Evolutionary conservation across 495 filamentous ascomycete genomes (phyloP).

Genomic region (Penicillium canariense): DNA sequence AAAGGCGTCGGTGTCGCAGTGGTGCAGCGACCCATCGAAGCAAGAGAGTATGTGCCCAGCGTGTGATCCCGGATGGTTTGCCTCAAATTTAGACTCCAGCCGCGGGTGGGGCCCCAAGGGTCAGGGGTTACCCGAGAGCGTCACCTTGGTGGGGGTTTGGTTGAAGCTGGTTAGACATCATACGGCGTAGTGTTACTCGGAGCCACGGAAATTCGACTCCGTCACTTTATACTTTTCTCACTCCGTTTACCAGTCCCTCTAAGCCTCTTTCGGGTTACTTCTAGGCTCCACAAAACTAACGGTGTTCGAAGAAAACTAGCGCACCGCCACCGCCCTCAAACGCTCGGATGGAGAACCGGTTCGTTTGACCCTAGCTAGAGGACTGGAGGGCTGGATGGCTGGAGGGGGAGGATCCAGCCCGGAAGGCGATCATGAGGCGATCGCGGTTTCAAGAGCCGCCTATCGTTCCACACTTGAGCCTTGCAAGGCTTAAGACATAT

Average conservation of each 20-base stretch:
- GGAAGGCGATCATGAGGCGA: slow-evolving; percentile 17
- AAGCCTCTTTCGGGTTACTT: slow-evolving; percentile 13
- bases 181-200: slow-evolving; percentile 14
- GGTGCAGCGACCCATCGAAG: slow-evolving; percentile 4
- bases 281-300: slow-evolving; percentile 18
- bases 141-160: slow-evolving; percentile 3
- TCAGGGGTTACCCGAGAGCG: slow-evolving; percentile 3
- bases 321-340: not conserved
- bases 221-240: not conserved
- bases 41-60: not conserved
- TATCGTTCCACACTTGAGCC: not conserved
- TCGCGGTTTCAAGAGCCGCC: slow-evolving; percentile 21
- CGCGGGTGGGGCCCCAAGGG: slow-evolving; percentile 1
- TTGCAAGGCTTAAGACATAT: slow-evolving; percentile 4
- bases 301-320: slow-evolving; percentile 16
- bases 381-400: too few relatives aligned
- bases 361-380: slow-evolving; percentile 18
- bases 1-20: slow-evolving; percentile 5
- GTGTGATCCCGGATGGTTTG: not conserved
- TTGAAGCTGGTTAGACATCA: slow-evolving; percentile 1
- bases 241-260: not conserved
- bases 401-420: not conserved
- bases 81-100: not conserved
- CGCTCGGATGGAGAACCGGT: slow-evolving; percentile 19
- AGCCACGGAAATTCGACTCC: slow-evolving; percentile 5